These are phyloP conservation scores for Euphorbia tirucalli DNA, from an alignment of 345 rosid genomes.

Conservation along the genomic window DNA sequence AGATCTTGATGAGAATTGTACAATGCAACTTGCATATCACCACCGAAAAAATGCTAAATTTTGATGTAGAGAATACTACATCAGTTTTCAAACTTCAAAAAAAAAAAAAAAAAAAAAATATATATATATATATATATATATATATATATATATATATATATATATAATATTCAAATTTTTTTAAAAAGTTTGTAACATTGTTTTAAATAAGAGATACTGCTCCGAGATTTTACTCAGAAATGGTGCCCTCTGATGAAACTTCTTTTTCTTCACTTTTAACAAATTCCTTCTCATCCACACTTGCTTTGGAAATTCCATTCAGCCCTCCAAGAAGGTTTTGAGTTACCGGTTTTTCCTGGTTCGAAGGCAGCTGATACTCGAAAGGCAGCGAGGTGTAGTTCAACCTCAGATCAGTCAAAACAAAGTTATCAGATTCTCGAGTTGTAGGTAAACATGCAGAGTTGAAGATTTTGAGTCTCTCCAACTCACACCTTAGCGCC, in stretches of 20 bases:
- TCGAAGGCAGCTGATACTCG: too few species aligned
- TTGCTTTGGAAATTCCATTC: neutral
- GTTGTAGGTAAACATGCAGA: neutral
- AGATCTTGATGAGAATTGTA: too few species aligned
- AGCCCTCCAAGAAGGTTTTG: conserved; percentile 4
- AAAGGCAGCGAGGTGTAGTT: neutral
- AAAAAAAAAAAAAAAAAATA: too few species aligned
- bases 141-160: too few species aligned
- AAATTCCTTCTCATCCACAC: neutral
- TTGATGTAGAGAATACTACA: too few species aligned
- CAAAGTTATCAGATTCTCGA: neutral
- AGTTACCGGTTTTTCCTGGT: neutral
- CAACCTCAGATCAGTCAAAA: neutral
- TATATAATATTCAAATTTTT: too few species aligned
- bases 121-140: too few species aligned
- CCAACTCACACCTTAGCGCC: conserved; percentile 14
- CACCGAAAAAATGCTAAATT: too few species aligned
- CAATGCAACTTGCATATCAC: too few species aligned
- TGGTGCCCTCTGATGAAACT: neutral
- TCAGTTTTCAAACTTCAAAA: too few species aligned
- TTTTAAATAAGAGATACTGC: too few species aligned
- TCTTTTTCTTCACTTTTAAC: conserved; percentile 1
- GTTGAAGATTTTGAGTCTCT: conserved; percentile 4
- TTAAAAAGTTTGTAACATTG: too few species aligned
- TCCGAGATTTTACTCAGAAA: conserved; percentile 3